Base-by-base conservation (phyloP, 2,329 filamentous ascomycete species). In the Cordyceps fumosorosea region DNA sequence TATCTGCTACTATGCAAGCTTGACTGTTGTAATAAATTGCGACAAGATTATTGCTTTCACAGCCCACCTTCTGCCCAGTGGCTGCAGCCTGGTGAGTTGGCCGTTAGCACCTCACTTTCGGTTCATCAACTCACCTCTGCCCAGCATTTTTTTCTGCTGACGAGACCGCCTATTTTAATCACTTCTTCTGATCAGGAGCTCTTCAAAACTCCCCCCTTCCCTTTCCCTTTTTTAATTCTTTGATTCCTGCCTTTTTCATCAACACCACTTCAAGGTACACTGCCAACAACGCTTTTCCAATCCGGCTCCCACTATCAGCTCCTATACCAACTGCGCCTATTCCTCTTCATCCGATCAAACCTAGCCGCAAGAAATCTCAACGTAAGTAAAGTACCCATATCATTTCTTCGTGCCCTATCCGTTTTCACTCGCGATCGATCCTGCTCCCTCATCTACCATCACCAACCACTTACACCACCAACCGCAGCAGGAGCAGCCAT, bases 401-500 rank as follows among this genome's bases (percentile, higher is more conserved):
- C 29, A 32, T 32, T 32, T 32, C 8, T 5, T n/a, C n/a, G n/a
- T n/a, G n/a, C 29, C 8, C 12, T 37, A 18, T 20, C 16, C 42
- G 6, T 44, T 20, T 44, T n/a, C 42, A 1, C 16, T 16, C 6
- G 4, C 42, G 6, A 44, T 44, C n/a, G 2, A 11, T 22, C 44
- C 6, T 22, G 18, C 20, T 24, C 22, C 22, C 0, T 51, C n/a
- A 4, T 26, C 18, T 20, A n/a, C 12, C 18, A 24, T 14, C 12
- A 5, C 42, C 20, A 29, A 24, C 34, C 3, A 16, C 56, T 44
- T 18, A 59, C 56, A 51, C 32, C 11, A 16, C 48, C 20, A 20
- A 55, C 18, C 18, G 16, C 40, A 44, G 12, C 37, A 18, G 18
- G 24, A 24, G 50, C 24, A 51, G 64, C n/a, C 26, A 76, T 76